These are phyloP conservation scores for Xerocomellus dryophilus DNA, from an alignment of 768 basidiomycete genomes.

Conservation along the genomic window DNA sequence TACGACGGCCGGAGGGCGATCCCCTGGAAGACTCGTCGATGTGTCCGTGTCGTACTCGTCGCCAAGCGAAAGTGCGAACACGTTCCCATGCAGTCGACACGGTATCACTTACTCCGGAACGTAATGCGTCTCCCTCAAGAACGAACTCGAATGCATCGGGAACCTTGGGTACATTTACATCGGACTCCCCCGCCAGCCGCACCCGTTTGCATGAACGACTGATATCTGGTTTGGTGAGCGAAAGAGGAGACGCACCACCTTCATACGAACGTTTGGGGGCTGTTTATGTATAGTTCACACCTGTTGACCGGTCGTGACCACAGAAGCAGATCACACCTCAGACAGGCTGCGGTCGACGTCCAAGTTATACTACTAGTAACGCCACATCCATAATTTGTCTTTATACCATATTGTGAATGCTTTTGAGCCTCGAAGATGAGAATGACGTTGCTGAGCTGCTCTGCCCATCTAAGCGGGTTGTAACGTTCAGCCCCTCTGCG, in stretches of 20 bases:
- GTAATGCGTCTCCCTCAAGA: constrained; percentile 34
- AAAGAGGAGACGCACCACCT: constrained; percentile 85
- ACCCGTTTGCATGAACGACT: constrained; percentile 70
- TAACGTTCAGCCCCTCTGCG: too few species aligned
- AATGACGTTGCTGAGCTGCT: too few species aligned
- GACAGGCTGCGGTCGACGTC: background rate
- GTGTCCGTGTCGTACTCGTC: constrained; percentile 45
- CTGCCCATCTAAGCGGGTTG: too few species aligned
- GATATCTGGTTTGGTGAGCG: constrained; percentile 77
- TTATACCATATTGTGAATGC: too few species aligned
- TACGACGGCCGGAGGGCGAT: constrained; percentile 5
- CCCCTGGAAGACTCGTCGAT: constrained; percentile 10
- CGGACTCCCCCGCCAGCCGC: constrained; percentile 40
- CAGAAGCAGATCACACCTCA: background rate
- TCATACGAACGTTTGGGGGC: constrained; percentile 13
- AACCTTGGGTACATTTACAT: background rate
- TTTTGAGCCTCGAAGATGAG: too few species aligned
- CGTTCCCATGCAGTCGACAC: background rate
- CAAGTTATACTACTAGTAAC: too few species aligned
- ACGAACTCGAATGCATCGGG: constrained; percentile 28
- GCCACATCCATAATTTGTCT: too few species aligned
- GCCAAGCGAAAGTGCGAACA: constrained; percentile 12
- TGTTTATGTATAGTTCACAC: background rate
- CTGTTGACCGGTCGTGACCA: background rate
- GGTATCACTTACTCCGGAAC: constrained; percentile 18